Percentiles rank a stretch among this genome's conserved stretches.
Evolutionary conservation across 2,329 filamentous ascomycete species (phyloP).

Genomic region (Byssoonygena ceratinophila): DNA sequence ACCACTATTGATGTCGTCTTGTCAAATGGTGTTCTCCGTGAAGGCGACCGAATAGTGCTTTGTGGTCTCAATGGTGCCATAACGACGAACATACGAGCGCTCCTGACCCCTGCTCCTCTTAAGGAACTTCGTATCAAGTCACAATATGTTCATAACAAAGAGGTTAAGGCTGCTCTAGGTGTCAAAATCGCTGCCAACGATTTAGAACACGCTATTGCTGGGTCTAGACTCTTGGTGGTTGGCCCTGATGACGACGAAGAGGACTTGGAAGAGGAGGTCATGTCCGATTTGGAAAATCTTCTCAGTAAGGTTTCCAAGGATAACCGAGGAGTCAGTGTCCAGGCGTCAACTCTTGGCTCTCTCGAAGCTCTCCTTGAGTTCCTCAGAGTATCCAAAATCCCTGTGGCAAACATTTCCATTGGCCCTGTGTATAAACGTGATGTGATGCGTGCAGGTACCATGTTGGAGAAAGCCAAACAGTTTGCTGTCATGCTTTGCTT

Average conservation of each 20-base stretch:
- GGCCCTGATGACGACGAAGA: slow-evolving; percentile 94
- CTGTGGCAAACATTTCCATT: slow-evolving; percentile 92
- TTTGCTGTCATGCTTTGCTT: slow-evolving; percentile 99
- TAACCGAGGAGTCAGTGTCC: slow-evolving; percentile 88
- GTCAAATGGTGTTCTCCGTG: slow-evolving; percentile 85
- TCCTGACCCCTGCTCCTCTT: slow-evolving; percentile 84
- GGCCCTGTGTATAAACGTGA: slow-evolving; percentile 97
- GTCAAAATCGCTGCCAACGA: slow-evolving; percentile 97
- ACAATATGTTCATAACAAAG: slow-evolving; percentile 96
- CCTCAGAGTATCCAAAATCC: slow-evolving; percentile 90
- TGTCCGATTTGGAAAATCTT: slow-evolving; percentile 82
- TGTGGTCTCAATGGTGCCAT: slow-evolving; percentile 97
- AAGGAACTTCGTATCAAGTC: slow-evolving; percentile 94
- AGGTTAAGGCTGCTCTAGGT: slow-evolving; percentile 95
- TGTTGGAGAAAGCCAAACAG: slow-evolving; percentile 91
- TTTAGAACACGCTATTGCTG: slow-evolving; percentile 90
- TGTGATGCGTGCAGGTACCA: slow-evolving; percentile 83
- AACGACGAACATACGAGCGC: slow-evolving; percentile 83
- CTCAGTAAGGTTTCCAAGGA: slow-evolving; percentile 86
- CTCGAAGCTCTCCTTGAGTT: slow-evolving; percentile 94
- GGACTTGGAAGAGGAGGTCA: slow-evolving; percentile 91
- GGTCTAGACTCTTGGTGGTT: slow-evolving; percentile 86
- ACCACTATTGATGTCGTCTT: slow-evolving; percentile 97
- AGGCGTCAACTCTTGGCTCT: slow-evolving; percentile 93
- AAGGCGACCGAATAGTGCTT: slow-evolving; percentile 88